Conservation (phyloP, 2,329 filamentous ascomycete genomes). For the Hortaea sp. region DNA sequence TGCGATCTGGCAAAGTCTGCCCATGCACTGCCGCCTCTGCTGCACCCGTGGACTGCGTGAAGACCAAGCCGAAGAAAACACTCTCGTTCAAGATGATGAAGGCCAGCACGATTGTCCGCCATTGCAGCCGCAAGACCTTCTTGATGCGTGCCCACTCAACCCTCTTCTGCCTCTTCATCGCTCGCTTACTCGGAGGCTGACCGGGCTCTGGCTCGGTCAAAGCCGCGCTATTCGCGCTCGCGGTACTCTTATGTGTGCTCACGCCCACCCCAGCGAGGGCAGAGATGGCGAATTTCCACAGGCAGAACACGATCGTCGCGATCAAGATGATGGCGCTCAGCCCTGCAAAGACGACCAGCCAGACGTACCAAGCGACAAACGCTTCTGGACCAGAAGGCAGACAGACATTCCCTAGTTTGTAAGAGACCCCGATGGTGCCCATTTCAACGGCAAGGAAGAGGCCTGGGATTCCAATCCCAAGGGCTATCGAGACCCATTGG, state of each 20-base stretch:
- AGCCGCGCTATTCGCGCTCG: neutral
- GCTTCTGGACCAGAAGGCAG: conserved; percentile 86
- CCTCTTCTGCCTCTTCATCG: neutral
- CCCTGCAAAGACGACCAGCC: conserved; percentile 25
- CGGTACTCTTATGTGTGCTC: neutral
- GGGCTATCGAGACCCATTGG: conserved; percentile 6
- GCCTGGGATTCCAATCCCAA: conserved; percentile 46
- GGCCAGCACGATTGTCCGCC: conserved; percentile 71
- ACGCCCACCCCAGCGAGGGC: conserved; percentile 1
- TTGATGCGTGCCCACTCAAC: conserved; percentile 55
- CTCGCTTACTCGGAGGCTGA: neutral
- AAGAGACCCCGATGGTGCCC: conserved; percentile 79
- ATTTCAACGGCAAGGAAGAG: conserved; percentile 65
- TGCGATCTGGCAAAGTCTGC: conserved; percentile 39
- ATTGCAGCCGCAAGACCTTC: conserved; percentile 67
- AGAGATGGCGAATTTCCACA: conserved; percentile 22
- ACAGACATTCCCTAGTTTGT: conserved; percentile 79
- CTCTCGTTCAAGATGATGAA: conserved; percentile 70
- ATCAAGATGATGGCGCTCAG: conserved; percentile 22
- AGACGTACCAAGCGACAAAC: conserved; percentile 42
- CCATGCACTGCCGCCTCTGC: conserved; percentile 43
- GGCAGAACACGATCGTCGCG: conserved; percentile 25
- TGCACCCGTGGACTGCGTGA: conserved; percentile 61
- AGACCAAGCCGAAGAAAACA: conserved; percentile 71
- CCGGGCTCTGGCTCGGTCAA: neutral